Conservation (phyloP, 2,329 filamentous ascomycete species). For the Alternaria tenuissima region DNA sequence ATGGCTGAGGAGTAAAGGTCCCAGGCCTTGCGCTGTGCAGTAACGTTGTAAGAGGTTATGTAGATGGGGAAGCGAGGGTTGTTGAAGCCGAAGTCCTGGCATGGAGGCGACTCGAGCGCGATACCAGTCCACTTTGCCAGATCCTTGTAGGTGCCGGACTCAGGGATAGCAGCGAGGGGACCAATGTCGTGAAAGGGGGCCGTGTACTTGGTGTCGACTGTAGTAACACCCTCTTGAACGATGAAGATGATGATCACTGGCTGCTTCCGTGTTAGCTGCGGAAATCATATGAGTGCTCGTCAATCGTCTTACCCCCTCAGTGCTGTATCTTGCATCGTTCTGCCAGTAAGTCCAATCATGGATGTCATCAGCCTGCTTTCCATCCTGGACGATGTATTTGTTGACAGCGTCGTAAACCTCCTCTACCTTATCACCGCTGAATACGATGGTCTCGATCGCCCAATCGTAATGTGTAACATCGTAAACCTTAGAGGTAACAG, state of each 20-base stretch:
- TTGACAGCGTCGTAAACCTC: conserved; percentile 59
- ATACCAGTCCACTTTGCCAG: conserved; percentile 35
- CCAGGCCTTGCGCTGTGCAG: conserved; percentile 50
- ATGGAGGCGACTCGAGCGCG: conserved; percentile 34
- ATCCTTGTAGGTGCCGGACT: conserved; percentile 32
- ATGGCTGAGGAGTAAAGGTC: conserved; percentile 49
- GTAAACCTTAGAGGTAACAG: conserved; percentile 55
- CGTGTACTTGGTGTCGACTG: conserved; percentile 31
- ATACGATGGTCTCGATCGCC: conserved; percentile 33
- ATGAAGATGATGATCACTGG: conserved; percentile 31
- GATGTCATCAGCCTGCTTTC: conserved; percentile 53
- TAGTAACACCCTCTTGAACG: conserved; percentile 35
- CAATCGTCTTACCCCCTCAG: neutral
- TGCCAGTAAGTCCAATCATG: conserved; percentile 38
- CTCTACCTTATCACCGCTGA: conserved; percentile 59
- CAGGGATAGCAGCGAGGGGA: conserved; percentile 20
- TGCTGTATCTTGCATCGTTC: conserved; percentile 20
- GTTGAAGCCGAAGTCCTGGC: conserved; percentile 38
- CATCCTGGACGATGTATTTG: conserved; percentile 54
- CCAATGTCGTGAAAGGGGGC: conserved; percentile 29
- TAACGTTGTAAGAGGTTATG: conserved; percentile 42
- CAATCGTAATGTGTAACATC: conserved; percentile 29
- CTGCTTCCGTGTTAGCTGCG: neutral
- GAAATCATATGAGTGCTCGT: neutral
- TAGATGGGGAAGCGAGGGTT: conserved; percentile 38